Percentiles rank a stretch among this genome's conserved stretches.
phyloP scores from a whole-genome alignment of 768 basidiomycete species.

The Cystobasidium tubakii region DNA sequence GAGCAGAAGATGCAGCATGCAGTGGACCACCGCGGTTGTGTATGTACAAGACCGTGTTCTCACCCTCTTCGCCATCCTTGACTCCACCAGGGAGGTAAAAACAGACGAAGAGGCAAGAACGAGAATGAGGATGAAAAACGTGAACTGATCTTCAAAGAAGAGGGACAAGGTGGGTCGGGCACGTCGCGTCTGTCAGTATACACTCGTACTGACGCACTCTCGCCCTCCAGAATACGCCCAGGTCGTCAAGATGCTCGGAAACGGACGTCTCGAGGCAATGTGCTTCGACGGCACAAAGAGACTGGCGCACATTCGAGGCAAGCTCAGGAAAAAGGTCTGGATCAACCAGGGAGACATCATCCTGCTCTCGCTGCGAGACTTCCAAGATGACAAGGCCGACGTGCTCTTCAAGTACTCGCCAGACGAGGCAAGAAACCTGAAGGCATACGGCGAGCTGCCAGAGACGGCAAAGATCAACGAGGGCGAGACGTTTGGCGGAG shows the following conservation, averaged over 20 bases:
- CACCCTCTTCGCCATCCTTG: slow-evolving; percentile 8
- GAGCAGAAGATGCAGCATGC: not conserved
- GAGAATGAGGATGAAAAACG: slow-evolving; percentile 99
- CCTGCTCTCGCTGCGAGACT: slow-evolving; percentile 87
- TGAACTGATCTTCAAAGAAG: slow-evolving; percentile 95
- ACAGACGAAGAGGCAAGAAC: slow-evolving; percentile 98
- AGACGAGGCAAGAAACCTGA: slow-evolving; percentile 73
- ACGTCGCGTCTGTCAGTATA: not conserved
- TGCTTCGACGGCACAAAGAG: slow-evolving; percentile 99
- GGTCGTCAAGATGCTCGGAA: slow-evolving; percentile 96
- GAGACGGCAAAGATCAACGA: slow-evolving; percentile 58
- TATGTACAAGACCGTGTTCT: not conserved
- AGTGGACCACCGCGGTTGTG: not conserved
- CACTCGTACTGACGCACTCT: not conserved
- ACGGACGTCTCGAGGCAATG: slow-evolving; percentile 88
- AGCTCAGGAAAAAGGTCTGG: slow-evolving; percentile 99
- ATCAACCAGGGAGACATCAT: slow-evolving; percentile 98
- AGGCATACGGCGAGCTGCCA: slow-evolving; percentile 94
- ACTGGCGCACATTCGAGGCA: slow-evolving; percentile 93
- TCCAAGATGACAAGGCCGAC: slow-evolving; percentile 98
- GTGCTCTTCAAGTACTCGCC: slow-evolving; percentile 98
- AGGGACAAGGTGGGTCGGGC: slow-evolving; percentile 65
- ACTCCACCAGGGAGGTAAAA: slow-evolving; percentile 81
- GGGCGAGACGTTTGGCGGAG: slow-evolving; percentile 79
- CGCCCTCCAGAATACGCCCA: slow-evolving; percentile 80